phyloP scores from a whole-genome alignment of 139 green algal species.

The Marvania coccoides region DNA sequence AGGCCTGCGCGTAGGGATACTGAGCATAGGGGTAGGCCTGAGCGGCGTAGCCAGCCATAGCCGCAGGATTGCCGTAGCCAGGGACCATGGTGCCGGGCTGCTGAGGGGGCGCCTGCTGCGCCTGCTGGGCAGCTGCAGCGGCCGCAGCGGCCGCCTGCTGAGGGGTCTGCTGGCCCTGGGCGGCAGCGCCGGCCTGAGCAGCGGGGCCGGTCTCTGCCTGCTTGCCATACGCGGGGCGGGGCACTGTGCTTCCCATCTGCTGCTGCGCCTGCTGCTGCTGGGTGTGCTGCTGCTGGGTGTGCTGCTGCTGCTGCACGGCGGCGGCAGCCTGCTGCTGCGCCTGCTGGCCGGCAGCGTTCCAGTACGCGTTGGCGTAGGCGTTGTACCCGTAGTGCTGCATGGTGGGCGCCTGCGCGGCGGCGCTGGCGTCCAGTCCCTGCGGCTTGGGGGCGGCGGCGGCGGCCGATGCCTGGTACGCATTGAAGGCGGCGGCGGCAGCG shows the following conservation, averaged over 20 bases:
- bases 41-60: neutral
- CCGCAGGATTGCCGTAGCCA: neutral
- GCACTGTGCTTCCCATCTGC: neutral
- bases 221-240: neutral
- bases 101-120: neutral
- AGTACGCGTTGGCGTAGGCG: no score
- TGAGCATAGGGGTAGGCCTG: constrained; percentile 2
- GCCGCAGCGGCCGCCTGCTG: neutral
- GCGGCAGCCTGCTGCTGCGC: neutral
- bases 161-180: neutral
- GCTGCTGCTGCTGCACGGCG: constrained; percentile 10
- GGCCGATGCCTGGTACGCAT: neutral
- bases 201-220: no score
- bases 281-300: neutral
- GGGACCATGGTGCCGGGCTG: neutral
- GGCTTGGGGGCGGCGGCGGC: neutral
- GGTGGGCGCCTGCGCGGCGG: neutral
- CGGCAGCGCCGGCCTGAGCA: no score
- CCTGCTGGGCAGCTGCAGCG: constrained; percentile 3
- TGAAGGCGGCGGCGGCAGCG: constrained; percentile 2
- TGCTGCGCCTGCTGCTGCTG: neutral
- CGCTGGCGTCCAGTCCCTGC: neutral
- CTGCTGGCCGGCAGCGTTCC: no score
- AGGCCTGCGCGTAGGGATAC: no score
- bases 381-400: neutral